Evolutionary conservation across 169 alveolate genomes (phyloP).

Genomic region (Theileria equi): DNA sequence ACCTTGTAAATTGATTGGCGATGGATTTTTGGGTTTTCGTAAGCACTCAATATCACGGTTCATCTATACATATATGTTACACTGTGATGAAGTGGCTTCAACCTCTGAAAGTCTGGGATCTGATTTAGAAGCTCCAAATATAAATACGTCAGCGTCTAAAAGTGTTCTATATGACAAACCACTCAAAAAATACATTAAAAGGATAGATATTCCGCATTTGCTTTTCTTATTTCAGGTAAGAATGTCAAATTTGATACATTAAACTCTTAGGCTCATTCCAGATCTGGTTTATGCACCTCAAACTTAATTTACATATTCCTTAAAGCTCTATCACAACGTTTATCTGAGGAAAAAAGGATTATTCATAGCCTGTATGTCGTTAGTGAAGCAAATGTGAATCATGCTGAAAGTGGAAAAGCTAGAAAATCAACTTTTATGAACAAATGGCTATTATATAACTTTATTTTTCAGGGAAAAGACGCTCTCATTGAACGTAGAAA

Average conservation of each 20-base stretch:
- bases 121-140: no score
- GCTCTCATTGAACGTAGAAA: no score
- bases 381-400: not conserved
- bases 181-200: slow-evolving; percentile 21
- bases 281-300: not conserved
- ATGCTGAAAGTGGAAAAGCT: not conserved
- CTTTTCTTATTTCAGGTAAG: slow-evolving; percentile 44
- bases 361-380: not conserved
- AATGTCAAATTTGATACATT: not conserved
- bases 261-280: not conserved
- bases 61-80: slow-evolving; percentile 4
- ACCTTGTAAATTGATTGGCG: slow-evolving; percentile 21
- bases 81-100: slow-evolving; percentile 6
- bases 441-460: not conserved
- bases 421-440: not conserved
- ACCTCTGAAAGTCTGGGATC: no score
- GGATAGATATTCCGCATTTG: slow-evolving; percentile 36
- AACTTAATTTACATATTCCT: slow-evolving; percentile 16
- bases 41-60: slow-evolving; percentile 20
- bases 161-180: no score
- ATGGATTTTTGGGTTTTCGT: slow-evolving; percentile 39
- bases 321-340: slow-evolving; percentile 27
- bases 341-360: not conserved
- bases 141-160: no score
- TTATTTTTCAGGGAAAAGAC: no score